These are phyloP conservation scores for Acorus gramineus DNA, from an alignment of 106 monocot species.

Conservation along the genomic window DNA sequence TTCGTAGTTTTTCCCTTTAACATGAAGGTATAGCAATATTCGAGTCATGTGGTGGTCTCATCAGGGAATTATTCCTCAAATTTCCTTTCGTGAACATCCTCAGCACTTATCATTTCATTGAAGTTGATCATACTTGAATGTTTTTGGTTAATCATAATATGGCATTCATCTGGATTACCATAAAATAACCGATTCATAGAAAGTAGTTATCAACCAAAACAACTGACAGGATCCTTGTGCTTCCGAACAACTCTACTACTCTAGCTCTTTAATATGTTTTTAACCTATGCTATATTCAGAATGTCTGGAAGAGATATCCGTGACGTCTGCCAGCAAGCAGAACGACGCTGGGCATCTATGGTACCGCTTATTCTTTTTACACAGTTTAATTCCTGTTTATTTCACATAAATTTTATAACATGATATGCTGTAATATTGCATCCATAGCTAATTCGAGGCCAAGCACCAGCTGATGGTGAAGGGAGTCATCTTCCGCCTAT, in stretches of 20 bases:
- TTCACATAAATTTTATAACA: background rate
- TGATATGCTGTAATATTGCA: background rate
- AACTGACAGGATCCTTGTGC: too few relatives aligned
- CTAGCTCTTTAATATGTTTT: background rate
- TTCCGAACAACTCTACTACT: background rate
- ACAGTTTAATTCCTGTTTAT: background rate
- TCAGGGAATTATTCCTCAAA: too few relatives aligned
- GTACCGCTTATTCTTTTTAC: constrained; percentile 8
- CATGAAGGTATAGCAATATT: too few relatives aligned
- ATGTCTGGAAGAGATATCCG: constrained; percentile 97
- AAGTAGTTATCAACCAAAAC: too few relatives aligned
- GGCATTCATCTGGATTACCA: too few relatives aligned
- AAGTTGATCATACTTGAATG: too few relatives aligned
- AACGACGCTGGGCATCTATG: constrained; percentile 94
- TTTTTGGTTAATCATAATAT: too few relatives aligned
- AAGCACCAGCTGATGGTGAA: constrained; percentile 23
- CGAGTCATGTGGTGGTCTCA: too few relatives aligned
- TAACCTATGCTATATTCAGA: constrained; percentile 15
- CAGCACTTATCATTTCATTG: too few relatives aligned
- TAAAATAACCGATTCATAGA: too few relatives aligned
- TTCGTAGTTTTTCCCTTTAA: too few relatives aligned
- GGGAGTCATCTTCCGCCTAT: constrained; percentile 47
- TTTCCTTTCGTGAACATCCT: too few relatives aligned
- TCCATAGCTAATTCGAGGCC: constrained; percentile 64
- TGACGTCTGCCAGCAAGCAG: constrained; percentile 92